A percentile compares a stretch with the other conserved stretches of the same genome.
These are phyloP conservation scores for Skeletonema marinoi DNA, from an alignment of 108 stramenopile species.

Conservation along the genomic window DNA sequence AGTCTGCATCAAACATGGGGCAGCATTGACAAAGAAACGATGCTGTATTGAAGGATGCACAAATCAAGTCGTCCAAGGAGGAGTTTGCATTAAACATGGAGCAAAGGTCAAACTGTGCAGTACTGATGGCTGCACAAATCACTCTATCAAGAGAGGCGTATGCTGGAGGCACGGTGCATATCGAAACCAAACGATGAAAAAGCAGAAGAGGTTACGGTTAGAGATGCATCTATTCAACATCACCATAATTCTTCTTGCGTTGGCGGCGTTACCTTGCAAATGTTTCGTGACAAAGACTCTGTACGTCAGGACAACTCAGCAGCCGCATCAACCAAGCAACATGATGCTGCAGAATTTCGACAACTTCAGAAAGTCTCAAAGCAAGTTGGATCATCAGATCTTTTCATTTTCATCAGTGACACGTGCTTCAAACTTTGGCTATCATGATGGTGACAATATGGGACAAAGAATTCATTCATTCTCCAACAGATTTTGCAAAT, in stretches of 20 bases:
- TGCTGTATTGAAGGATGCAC: too few relatives aligned
- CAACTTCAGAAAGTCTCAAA: not conserved
- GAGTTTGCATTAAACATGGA: too few relatives aligned
- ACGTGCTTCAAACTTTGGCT: not conserved
- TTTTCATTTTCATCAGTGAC: not conserved
- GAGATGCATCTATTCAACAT: not conserved
- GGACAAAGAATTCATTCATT: not conserved
- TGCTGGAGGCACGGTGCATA: too few relatives aligned
- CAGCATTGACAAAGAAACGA: too few relatives aligned
- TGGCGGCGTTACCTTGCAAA: not conserved
- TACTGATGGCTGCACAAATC: too few relatives aligned
- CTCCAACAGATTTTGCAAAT: not conserved
- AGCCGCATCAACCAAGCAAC: not conserved
- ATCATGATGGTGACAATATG: not conserved
- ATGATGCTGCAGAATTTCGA: not conserved
- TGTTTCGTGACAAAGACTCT: not conserved
- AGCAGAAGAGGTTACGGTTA: not conserved
- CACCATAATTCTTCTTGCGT: not conserved
- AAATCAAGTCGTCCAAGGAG: too few relatives aligned
- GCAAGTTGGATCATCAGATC: not conserved
- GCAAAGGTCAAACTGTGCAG: too few relatives aligned
- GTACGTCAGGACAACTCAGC: not conserved
- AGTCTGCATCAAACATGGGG: too few relatives aligned
- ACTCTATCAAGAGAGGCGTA: too few relatives aligned
- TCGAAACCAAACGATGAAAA: too few relatives aligned